Conservation (phyloP, 2,329 filamentous ascomycete genomes). For the Penicillium sclerotigenum region DNA sequence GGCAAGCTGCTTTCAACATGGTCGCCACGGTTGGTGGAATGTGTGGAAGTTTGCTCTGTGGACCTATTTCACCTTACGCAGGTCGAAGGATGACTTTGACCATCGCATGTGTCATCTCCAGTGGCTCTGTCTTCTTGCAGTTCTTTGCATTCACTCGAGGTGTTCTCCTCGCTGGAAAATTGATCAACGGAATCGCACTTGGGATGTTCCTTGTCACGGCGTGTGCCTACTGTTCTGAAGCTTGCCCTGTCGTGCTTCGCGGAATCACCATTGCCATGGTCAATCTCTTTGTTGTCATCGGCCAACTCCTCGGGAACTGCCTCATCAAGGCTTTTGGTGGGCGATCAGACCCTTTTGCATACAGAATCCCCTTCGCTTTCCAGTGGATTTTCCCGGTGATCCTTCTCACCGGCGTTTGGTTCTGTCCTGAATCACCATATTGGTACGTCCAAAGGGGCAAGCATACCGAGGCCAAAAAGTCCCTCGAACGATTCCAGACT, state of each 20-base stretch:
- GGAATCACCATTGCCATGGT: conserved; percentile 8
- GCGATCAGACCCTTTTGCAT: neutral
- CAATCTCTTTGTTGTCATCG: conserved; percentile 6
- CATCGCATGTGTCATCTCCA: conserved; percentile 8
- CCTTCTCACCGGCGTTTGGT: neutral
- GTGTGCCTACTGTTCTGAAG: conserved; percentile 5
- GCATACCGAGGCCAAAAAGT: neutral
- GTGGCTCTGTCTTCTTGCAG: conserved; percentile 7
- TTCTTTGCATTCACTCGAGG: conserved; percentile 7
- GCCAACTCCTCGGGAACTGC: conserved; percentile 5
- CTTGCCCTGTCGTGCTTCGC: conserved; percentile 4
- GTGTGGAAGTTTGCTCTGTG: conserved; percentile 6
- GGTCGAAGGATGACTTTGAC: conserved; percentile 3
- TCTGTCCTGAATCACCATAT: conserved; percentile 8
- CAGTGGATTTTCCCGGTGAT: conserved; percentile 7
- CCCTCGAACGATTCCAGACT: conserved; percentile 2
- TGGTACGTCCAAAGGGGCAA: conserved; percentile 4
- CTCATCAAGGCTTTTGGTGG: conserved; percentile 3
- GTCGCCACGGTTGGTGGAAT: conserved; percentile 8
- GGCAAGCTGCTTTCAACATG: conserved; percentile 13
- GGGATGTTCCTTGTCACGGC: conserved; percentile 10
- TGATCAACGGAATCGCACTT: conserved; percentile 8
- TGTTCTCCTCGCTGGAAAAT: conserved; percentile 6
- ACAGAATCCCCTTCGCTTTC: conserved; percentile 7
- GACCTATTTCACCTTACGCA: conserved; percentile 1